Evolutionary conservation across 129 eudicot genomes (phyloP), one percentile per base, ranked within the genome.

Genomic region (Gnaphalium uliginosum): DNA sequence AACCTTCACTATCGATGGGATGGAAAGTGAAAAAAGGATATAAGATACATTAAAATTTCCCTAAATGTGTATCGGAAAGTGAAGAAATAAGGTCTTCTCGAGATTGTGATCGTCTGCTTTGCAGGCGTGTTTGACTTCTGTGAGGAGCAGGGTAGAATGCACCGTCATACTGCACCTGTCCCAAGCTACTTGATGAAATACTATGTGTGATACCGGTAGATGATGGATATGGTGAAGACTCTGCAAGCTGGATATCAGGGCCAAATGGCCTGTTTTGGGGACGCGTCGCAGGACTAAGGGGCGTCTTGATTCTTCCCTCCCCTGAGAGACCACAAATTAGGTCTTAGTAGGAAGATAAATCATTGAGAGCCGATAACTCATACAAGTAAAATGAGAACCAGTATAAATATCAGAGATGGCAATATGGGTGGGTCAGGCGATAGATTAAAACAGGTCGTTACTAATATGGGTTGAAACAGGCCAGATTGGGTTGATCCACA

Each of bases 101-200:
- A 64, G 98, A 93, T 58, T 90, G 96, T 17, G 98, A 93, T 82
- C 97, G 83, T 76, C 98, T 79, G 78, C 98, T 93, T 76, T 93
- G 98, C 21, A 93, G 91, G 32, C 87, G 86, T 89, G 83, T 87
- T 63, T 90, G 93, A 75, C 89, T 69, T 82, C 97, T 78, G 74
- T 83, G 90, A 18, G 97, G 93, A 80, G 89, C 78, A 71, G 83
- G 78, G 48, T 96, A 85, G 76, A 86, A 86, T 66, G 85, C 84
- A 72, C 59, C 79, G 80, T 93, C 95, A 58, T 88, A 90, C 75
- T 88, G 97, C 84, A 89, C 79, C 61, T 89, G 90, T 37, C 94
- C 94, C 88, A 90, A 86, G 77, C 85, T 93, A 83, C 89, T 91
- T 48, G 97, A 87, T 22, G 98, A 90, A 57, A 79, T 78, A 80